Base-by-base conservation (phyloP, 2,329 filamentous ascomycete species). In the Xylariaceae sp. region DNA sequence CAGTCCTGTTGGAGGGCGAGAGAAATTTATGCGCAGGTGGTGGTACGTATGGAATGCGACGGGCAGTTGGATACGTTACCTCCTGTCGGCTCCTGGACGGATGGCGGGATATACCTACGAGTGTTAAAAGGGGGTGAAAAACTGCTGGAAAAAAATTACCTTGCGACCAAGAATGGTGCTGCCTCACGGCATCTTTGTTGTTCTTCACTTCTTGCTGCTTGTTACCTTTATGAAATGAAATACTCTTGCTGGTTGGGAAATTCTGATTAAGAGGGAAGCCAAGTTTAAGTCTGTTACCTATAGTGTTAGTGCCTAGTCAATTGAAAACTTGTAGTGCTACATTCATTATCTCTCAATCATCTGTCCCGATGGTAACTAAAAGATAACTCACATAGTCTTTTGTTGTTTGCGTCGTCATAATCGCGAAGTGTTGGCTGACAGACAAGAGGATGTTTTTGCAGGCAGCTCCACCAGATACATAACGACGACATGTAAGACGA, bases 151-250 rank as follows among this genome's bases (percentile, higher is more conserved):
- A 44, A 49, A 52, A 18, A 60, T 52, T 54, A 44, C 58, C 48
- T 57, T 59, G 44, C 60, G 43, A 49, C 60, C 54, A 66, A 67
- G 66, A 68, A 62, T 65, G 65, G 65, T 63, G 60, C 58, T 72
- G 70, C 70, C 70, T 67, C 70, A 64, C 70, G 70, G 70, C 70
- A 72, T 66, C 64, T 62, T 65, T 70, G 60, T 65, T 70, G 60
- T 65, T 61, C 52, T 64, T 60, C 51, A 44, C 50, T 59, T 64
- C 59, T 50, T 60, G 52, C 48, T 47, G 60, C 41, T 54, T 62
- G 46, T 59, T 54, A 37, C 42, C 62, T 40, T 49, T 41, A 41
- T 54, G 52, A 44, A 41, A 56, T 54, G 23, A 26, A 26, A 26
- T 56, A 20, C 26, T n/a, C n/a, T 50, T 59, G 50, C 44, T 46